Conservation (phyloP, 768 basidiomycete species). For the Leccinum barrowsii region DNA sequence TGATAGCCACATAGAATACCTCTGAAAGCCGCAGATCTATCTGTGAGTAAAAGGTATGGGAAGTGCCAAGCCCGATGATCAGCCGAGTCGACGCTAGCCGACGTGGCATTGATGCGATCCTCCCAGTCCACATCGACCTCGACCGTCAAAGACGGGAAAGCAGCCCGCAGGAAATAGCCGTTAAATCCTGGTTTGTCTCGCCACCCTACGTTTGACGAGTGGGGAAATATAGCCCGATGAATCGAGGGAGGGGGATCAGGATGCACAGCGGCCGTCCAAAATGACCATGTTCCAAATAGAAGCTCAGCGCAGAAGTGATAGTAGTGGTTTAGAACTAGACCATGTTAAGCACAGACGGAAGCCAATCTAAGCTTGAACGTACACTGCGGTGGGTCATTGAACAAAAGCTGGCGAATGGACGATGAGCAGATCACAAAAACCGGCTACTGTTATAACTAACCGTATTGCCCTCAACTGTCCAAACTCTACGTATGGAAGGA, state of each 20-base stretch:
- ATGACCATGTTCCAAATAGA: constrained; percentile 69
- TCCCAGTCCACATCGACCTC: constrained; percentile 71
- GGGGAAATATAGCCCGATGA: constrained; percentile 68
- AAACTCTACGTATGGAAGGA: constrained; percentile 47
- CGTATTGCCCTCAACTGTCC: constrained; percentile 69
- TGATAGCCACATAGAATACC: constrained; percentile 58
- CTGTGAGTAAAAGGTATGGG: constrained; percentile 63
- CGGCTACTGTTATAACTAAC: constrained; percentile 36
- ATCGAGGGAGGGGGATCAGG: constrained; percentile 48
- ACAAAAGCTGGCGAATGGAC: constrained; percentile 39
- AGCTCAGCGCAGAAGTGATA: constrained; percentile 87
- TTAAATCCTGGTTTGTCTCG: constrained; percentile 79
- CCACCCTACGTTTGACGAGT: constrained; percentile 58
- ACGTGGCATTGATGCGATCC: constrained; percentile 47
- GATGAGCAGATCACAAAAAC: constrained; percentile 1
- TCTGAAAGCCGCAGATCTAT: constrained; percentile 74
- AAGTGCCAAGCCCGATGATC: constrained; percentile 62
- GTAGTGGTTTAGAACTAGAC: constrained; percentile 69
- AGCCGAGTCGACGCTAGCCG: constrained; percentile 16
- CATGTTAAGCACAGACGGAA: background rate
- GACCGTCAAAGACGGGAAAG: constrained; percentile 66
- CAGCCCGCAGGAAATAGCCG: constrained; percentile 68
- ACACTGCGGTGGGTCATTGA: constrained; percentile 70
- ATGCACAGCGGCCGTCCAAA: constrained; percentile 57
- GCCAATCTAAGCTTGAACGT: constrained; percentile 3